Evolutionary conservation across 768 basidiomycete species (phyloP).

Genomic region (Hericium coralloides): DNA sequence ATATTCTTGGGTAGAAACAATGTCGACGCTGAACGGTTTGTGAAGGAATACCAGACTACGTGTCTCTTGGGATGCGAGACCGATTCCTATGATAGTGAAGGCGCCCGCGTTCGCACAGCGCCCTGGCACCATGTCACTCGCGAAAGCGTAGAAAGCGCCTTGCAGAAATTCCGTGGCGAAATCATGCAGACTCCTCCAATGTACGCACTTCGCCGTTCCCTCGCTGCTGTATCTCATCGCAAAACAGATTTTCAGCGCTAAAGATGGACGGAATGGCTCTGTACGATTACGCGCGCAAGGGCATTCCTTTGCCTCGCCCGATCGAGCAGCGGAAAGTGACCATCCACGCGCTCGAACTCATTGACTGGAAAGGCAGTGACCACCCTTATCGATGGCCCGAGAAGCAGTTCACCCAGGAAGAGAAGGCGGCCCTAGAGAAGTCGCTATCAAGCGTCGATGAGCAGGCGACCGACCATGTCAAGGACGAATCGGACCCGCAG

Average conservation of each 20-base stretch:
- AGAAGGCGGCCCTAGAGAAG: constrained; percentile 59
- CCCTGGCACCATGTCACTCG: constrained; percentile 80
- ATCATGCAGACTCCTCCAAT: constrained; percentile 91
- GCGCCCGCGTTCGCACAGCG: constrained; percentile 65
- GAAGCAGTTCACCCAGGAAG: constrained; percentile 56
- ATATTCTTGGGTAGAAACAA: background rate
- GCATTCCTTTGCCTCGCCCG: constrained; percentile 88
- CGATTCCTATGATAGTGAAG: constrained; percentile 90
- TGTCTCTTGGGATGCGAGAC: constrained; percentile 92
- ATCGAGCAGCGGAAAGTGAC: constrained; percentile 81
- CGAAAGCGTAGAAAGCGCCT: constrained; percentile 58
- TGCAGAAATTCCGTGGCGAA: constrained; percentile 74
- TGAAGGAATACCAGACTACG: constrained; percentile 84
- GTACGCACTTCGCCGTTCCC: constrained; percentile 31
- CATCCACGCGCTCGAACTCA: constrained; percentile 70
- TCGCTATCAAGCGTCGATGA: constrained; percentile 47
- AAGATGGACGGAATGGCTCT: constrained; percentile 97
- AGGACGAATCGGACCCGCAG: constrained; percentile 25
- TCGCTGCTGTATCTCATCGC: background rate
- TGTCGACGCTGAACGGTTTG: background rate
- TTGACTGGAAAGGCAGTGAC: constrained; percentile 69
- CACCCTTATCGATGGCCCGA: constrained; percentile 75
- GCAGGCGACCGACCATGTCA: constrained; percentile 23
- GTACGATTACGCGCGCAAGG: constrained; percentile 91
- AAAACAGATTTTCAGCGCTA: constrained; percentile 82